Evolutionary conservation across 2,329 filamentous ascomycete genomes (phyloP), one percentile per base, ranked within the genome.

Genomic region (Colletotrichum sp.): DNA sequence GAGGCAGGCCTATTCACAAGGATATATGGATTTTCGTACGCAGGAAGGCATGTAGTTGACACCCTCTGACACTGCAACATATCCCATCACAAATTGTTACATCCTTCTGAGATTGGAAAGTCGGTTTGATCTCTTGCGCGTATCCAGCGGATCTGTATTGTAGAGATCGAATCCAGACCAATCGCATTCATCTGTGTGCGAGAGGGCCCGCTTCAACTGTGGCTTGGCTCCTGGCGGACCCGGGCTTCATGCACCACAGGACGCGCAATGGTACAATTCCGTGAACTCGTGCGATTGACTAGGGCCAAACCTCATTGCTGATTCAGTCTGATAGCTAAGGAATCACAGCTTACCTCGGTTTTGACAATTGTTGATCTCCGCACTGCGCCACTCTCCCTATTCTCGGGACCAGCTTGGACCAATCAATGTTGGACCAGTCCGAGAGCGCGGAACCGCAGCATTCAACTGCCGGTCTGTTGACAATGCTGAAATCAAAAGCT

Each of bases 41-140:
- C 10, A 21, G 43, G 6, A 13, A 52, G 43, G 12, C n/a, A 13
- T 21, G n/a, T 52, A 21, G n/a, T 52, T 52, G 10, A 21, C 12
- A 7, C 4, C 6, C 10, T 13, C n/a, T 4, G 5, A n/a, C 0
- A 48, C n/a, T 5, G 6, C 3, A 13, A 21, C 10, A 52, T 52
- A 21, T 21, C 10, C n/a, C 6, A 3, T 21, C 6, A 52, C 4
- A 0, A 21, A 21, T 13, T 5, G 1, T 21, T 7, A 4, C 10
- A 13, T 1, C 6, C n/a, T 13, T 2, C n/a, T 21, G n/a, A 18
- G 10, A 13, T 52, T 4, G n/a, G 6, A 4, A 21, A 52, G 43
- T 21, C 7, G 43, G 2, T 21, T 13, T 52, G 6, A 13, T 21
- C 10, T 1, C 10, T 21, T 52, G 43, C 43, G 43, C 43, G 43